Conservation (phyloP, 2,329 filamentous ascomycete genomes). For the Podosphaera fusca region DNA sequence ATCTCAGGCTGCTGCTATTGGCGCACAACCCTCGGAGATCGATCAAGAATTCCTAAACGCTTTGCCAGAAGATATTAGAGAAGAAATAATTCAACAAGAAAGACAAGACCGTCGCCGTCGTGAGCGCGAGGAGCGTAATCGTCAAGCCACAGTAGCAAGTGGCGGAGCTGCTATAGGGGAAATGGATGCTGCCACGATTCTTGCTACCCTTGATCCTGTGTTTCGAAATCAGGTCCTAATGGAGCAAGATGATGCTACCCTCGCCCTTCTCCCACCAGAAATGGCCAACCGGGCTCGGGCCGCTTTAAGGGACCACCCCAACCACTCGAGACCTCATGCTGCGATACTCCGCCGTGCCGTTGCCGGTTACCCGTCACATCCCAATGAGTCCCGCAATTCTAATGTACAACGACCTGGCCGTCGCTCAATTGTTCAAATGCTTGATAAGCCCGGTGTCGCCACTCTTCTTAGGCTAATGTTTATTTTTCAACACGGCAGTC, state of each 20-base stretch:
- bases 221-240: slow-evolving; percentile 71
- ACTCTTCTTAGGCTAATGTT: slow-evolving; percentile 98
- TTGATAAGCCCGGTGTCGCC: slow-evolving; percentile 86
- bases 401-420: slow-evolving; percentile 36
- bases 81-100: slow-evolving; percentile 81
- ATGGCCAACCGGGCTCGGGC: slow-evolving; percentile 70
- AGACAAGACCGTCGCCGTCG: slow-evolving; percentile 69
- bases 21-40: slow-evolving; percentile 60
- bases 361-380: slow-evolving; percentile 18
- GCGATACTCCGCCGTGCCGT: slow-evolving; percentile 25
- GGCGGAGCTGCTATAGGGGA: slow-evolving; percentile 32
- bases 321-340: slow-evolving; percentile 6
- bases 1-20: slow-evolving; percentile 46
- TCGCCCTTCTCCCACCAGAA: slow-evolving; percentile 64
- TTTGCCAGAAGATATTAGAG: slow-evolving; percentile 67
- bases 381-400: slow-evolving; percentile 12
- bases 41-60: slow-evolving; percentile 88
- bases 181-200: slow-evolving; percentile 81
- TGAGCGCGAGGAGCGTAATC: slow-evolving; percentile 59
- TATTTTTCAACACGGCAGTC: slow-evolving; percentile 71
- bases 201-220: slow-evolving; percentile 68
- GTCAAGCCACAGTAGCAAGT: slow-evolving; percentile 32
- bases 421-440: slow-evolving; percentile 77
- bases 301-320: slow-evolving; percentile 24
- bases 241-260: slow-evolving; percentile 73